Conservation (phyloP, 2,329 filamentous ascomycete genomes). For the Dothistroma pini region DNA sequence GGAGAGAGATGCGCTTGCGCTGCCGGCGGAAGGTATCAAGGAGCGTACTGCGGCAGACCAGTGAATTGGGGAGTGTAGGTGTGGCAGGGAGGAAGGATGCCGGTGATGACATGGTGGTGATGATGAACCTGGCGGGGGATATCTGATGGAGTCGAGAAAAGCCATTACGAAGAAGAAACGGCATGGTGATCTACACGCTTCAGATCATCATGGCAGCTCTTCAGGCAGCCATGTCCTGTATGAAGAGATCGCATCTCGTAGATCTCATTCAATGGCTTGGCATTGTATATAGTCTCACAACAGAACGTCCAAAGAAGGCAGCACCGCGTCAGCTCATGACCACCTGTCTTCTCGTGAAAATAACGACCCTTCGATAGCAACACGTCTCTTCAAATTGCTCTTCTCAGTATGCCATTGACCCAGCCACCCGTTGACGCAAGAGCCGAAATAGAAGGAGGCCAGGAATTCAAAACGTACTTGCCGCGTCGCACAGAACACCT, state of each 20-base stretch:
- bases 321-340: background rate
- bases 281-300: constrained; percentile 5
- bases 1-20: constrained; percentile 13
- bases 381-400: background rate
- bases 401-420: background rate
- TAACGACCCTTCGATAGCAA: background rate
- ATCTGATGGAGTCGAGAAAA: background rate
- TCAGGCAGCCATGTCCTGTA: background rate
- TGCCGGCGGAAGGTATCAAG: constrained; percentile 5
- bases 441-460: background rate
- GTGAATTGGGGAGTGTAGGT: constrained; percentile 5
- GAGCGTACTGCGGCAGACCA: constrained; percentile 19
- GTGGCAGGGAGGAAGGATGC: background rate
- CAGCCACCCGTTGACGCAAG: background rate
- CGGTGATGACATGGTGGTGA: background rate
- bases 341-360: background rate
- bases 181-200: background rate
- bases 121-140: background rate
- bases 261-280: constrained; percentile 5
- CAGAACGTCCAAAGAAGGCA: constrained; percentile 1
- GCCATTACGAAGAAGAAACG: background rate
- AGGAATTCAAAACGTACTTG: background rate
- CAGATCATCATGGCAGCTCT: background rate
- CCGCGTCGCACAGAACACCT: constrained; percentile 4
- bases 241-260: background rate